Evolutionary conservation across 208 protist species (phyloP), one percentile per base, ranked within the genome.

Genomic region (Strigomonas culicis): DNA sequence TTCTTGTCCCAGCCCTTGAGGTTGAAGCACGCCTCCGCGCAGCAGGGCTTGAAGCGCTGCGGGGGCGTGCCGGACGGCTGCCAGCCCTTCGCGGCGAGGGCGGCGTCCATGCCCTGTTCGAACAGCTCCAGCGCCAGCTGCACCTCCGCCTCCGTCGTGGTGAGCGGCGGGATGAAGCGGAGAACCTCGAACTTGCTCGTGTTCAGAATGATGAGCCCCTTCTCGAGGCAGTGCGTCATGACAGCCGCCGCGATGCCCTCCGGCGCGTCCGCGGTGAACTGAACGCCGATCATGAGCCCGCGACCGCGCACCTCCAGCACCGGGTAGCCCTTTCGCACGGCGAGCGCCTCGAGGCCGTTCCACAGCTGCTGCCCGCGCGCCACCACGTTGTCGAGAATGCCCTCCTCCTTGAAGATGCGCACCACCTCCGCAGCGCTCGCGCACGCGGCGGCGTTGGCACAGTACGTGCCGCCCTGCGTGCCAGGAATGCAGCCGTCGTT

Each of bases 361-460:
- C 49, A 53, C 25, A 53, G 25, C 49, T 53, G 49, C 17, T 28
- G 49, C 25, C 49, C 49, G 25, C 49, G 49, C 22, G 49, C 49
- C 22, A 53, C 25, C 8, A 53, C 49, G 49, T 53, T 53, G 49
- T 53, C 49, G 22, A 53, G 49, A 53, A 53, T 53, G 49, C 49
- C 49, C 25, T 53, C 49, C 49, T 53, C 49, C 25, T 53, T 53
- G 22, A 53, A 30, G 17, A 53, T 53, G 22, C 25, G n/a, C 22
- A 53, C 49, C 10, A 53, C 49, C 49, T 53, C 49, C 10, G 49
- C 49, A 13, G 49, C 49, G 17, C 49, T 53, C 8, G 49, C 49
- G 49, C 49, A 53, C 17, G 49, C n/a, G 17, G 25, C 6, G n/a
- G 49, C 49, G 25, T 53, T 53, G 25, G 8, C 49, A 19, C 22